phyloP scores from a whole-genome alignment of 139 green algal species.

The Asterochloris sp. region DNA sequence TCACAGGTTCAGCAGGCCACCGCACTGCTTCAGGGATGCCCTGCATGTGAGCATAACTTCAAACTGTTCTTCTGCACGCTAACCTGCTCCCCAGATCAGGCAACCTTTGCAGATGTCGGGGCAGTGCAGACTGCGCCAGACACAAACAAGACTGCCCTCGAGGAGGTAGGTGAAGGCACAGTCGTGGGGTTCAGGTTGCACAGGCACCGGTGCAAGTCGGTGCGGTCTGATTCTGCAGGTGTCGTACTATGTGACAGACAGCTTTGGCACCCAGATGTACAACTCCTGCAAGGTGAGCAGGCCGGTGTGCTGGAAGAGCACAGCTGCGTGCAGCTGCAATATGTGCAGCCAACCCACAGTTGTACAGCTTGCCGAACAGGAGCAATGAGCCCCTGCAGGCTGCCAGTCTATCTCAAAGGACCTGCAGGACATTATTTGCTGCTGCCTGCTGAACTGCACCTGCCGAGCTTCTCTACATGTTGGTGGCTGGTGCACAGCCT shows the following conservation, averaged over 20 bases:
- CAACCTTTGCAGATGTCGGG: conserved; percentile 79
- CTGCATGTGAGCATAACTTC: conserved; percentile 90
- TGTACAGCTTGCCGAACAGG: not conserved
- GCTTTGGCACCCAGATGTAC: conserved; percentile 60
- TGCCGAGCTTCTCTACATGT: too few species aligned
- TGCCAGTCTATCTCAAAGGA: too few species aligned
- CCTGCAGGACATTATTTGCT: not conserved
- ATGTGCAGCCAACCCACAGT: not conserved
- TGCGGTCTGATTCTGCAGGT: conserved; percentile 27
- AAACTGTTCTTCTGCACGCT: conserved; percentile 80
- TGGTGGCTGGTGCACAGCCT: not conserved
- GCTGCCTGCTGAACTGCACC: not conserved
- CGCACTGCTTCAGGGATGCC: conserved; percentile 83
- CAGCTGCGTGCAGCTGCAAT: not conserved
- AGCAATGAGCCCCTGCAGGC: too few species aligned
- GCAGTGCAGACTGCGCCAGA: conserved; percentile 42
- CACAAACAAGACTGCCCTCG: conserved; percentile 40
- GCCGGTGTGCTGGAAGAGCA: not conserved
- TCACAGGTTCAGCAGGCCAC: conserved; percentile 55
- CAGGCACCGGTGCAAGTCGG: conserved; percentile 22
- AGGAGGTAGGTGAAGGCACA: conserved; percentile 23
- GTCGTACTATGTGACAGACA: conserved; percentile 51
- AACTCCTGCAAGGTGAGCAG: conserved; percentile 69
- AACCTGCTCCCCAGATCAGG: conserved; percentile 78
- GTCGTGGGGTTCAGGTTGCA: not conserved